Base-by-base conservation (phyloP, 345 rosid species). In the Citrus sp. region DNA sequence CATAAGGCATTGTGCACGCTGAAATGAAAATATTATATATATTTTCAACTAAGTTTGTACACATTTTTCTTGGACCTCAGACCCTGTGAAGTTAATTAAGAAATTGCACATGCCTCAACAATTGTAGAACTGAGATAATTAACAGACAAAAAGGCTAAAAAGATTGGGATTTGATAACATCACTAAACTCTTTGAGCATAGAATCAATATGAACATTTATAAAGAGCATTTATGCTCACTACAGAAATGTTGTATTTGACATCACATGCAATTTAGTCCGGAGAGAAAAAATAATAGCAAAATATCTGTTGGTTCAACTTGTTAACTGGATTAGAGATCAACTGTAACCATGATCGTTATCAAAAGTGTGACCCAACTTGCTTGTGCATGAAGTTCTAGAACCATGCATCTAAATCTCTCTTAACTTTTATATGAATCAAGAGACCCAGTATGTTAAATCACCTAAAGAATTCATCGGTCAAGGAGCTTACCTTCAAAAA, bases 401-500 rank as follows among this genome's bases (percentile, higher is more conserved):
- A 64, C 66, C 60, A 34, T 12, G 46, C 62, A 64, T 62, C 32
- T 6, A 38, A 60, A 60, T n/a, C 24, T 61, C 34, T 61, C 16
- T 28, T 8, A 65, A 65, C 67, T 6, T 40, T 32, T 19, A 8
- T 1, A 46, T 75, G 24, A 70, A 70, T 16, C 27, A 46, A 55
- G 21, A 42, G 54, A 62, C 67, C 64, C 9, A 46, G 9, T 40
- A 27, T 24, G 9, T 38, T 4, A 70, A 27, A 58, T 28, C 63
- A 64, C 56, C 76, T 24, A 63, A 77, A 35, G 51, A 19, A 64
- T 21, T 55, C 32, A 76, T 46, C 28, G 38, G 27, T 32, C 24
- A 75, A n/a, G 51, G 42, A 73, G 67, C 55, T 68, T 86, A 94
- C 98, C 98, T 94, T 94, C 78, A 97, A 82, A 84, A 90, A 90